Percentiles rank a stretch among this genome's conserved stretches.
Evolutionary conservation across 73 alveolate genomes (phyloP).

Genomic region (Durusdinium trenchii): DNA sequence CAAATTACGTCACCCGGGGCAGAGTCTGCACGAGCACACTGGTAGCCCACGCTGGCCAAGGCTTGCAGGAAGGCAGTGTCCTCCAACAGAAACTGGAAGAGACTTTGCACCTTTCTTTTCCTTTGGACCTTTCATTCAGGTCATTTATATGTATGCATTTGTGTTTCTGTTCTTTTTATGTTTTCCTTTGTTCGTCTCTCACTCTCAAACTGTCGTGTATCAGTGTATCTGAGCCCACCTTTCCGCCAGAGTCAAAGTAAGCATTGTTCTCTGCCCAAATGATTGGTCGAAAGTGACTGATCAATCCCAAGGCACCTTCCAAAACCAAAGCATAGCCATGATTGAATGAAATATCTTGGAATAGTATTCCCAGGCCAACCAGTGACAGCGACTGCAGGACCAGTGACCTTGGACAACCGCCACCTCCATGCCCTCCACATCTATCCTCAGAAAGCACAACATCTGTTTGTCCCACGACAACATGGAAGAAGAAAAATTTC

Average conservation of each 20-base stretch:
- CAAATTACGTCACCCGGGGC: constrained; percentile 68
- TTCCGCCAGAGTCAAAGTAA: constrained; percentile 73
- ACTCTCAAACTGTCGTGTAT: too few relatives aligned
- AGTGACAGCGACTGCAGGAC: neutral
- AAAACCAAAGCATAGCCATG: too few relatives aligned
- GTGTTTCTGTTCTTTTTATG: too few relatives aligned
- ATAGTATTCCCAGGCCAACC: neutral
- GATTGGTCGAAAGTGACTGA: constrained; percentile 49
- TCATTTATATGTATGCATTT: too few relatives aligned
- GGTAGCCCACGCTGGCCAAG: constrained; percentile 54
- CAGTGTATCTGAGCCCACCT: too few relatives aligned
- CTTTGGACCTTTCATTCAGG: too few relatives aligned
- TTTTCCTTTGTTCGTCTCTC: too few relatives aligned
- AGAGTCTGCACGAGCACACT: constrained; percentile 63
- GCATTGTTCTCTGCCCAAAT: constrained; percentile 70
- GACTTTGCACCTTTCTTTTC: too few relatives aligned
- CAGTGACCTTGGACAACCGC: constrained; percentile 33
- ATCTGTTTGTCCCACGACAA: too few relatives aligned
- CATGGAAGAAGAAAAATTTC: neutral
- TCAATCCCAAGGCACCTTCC: constrained; percentile 45
- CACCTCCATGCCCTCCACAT: constrained; percentile 76
- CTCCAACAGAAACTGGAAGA: too few relatives aligned
- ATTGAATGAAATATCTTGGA: neutral
- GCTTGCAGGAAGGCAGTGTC: constrained; percentile 54
- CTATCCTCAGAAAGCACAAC: constrained; percentile 34